Evolutionary conservation across 805 yeast genomes (phyloP).

Genomic region (Kazachstania africana): DNA sequence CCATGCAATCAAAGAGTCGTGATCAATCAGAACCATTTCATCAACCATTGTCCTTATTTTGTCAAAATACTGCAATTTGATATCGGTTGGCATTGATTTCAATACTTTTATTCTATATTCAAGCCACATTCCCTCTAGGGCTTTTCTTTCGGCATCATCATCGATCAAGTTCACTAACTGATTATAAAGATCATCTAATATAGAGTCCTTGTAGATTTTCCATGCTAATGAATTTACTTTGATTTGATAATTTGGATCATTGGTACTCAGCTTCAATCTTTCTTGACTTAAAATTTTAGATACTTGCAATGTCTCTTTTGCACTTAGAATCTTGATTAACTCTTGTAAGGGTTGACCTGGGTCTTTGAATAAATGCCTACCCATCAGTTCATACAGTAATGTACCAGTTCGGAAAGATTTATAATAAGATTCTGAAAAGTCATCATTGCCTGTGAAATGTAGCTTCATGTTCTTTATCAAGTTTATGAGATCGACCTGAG

Average conservation of each 20-base stretch:
- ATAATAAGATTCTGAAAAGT: constrained; percentile 34
- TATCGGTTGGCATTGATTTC: constrained; percentile 35
- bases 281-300: constrained; percentile 34
- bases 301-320: constrained; percentile 32
- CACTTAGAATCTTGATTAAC: constrained; percentile 31
- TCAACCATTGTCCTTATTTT: constrained; percentile 47
- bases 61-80: constrained; percentile 29
- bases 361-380: constrained; percentile 31
- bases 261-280: constrained; percentile 37
- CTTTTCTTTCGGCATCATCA: constrained; percentile 49
- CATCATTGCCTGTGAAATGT: constrained; percentile 23
- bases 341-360: constrained; percentile 35
- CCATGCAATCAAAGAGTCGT: constrained; percentile 60
- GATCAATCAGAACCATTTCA: constrained; percentile 61
- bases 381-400: constrained; percentile 40
- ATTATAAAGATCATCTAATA: constrained; percentile 42
- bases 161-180: constrained; percentile 45
- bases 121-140: constrained; percentile 48
- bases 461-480: constrained; percentile 38
- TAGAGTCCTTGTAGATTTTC: constrained; percentile 38
- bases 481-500: constrained; percentile 37
- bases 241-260: constrained; percentile 31
- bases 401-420: constrained; percentile 45
- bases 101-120: constrained; percentile 45
- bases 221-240: constrained; percentile 30